A percentile compares a stretch with the other conserved stretches of the same genome.
Conservation (phyloP, 140 eudicot species). For the Anethum foeniculum region DNA sequence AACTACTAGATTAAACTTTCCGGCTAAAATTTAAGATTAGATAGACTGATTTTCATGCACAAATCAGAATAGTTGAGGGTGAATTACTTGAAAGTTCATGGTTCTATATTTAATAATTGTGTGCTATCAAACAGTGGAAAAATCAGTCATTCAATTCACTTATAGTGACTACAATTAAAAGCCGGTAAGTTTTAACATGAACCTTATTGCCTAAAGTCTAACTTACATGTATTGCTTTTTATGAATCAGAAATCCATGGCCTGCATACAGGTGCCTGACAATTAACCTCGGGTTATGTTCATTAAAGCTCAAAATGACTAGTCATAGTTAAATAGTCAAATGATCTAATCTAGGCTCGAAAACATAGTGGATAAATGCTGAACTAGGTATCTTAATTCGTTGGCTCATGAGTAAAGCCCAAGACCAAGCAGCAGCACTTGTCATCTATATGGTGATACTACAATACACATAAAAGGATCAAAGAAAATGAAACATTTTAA, state of each 20-base stretch:
- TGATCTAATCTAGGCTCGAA: not conserved
- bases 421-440: not conserved
- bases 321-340: not conserved
- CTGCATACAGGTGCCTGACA: not conserved
- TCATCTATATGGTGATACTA: not conserved
- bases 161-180: not conserved
- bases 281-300: not conserved
- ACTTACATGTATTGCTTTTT: not conserved
- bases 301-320: not conserved
- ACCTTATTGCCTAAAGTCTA: not conserved
- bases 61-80: not conserved
- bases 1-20: not conserved
- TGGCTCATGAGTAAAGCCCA: not conserved
- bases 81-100: not conserved
- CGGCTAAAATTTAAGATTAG: not conserved
- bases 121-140: not conserved
- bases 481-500: not conserved
- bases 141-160: not conserved
- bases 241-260: not conserved
- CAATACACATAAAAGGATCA: not conserved
- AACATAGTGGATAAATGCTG: not conserved
- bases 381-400: not conserved
- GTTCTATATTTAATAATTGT: not conserved
- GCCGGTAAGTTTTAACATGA: not conserved
- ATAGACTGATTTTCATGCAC: not conserved